Evolutionary conservation across 208 protist species (phyloP).

Genomic region (Jaenimonas drosophilae): DNA sequence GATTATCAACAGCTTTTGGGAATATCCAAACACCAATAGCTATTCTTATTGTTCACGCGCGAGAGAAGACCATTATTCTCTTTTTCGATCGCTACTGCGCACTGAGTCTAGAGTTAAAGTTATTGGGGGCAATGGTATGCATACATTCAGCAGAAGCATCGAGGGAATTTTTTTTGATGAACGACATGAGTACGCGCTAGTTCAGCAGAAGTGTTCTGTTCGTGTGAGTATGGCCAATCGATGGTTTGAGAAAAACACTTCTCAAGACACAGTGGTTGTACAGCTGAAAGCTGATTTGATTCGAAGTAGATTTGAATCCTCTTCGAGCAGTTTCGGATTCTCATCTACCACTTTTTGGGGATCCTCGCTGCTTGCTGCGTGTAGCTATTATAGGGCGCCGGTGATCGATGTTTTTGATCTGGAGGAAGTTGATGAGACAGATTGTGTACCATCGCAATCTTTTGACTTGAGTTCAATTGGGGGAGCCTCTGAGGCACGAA

Average conservation of each 20-base stretch:
- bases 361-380: constrained; percentile 26
- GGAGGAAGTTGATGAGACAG: constrained; percentile 59
- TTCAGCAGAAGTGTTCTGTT: background rate
- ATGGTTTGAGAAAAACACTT: background rate
- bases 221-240: background rate
- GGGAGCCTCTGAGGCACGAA: background rate
- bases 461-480: constrained; percentile 19
- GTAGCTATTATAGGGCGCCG: constrained; percentile 22
- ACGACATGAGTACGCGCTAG: background rate
- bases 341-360: constrained; percentile 38
- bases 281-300: background rate
- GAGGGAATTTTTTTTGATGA: background rate
- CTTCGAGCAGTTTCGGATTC: constrained; percentile 22
- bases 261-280: constrained; percentile 2
- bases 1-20: too few species aligned
- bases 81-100: too few species aligned
- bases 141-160: too few species aligned
- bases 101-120: too few species aligned
- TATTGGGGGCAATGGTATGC: too few species aligned
- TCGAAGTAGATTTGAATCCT: background rate
- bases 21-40: too few species aligned
- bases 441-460: constrained; percentile 26
- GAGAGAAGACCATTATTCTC: too few species aligned
- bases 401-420: constrained; percentile 68
- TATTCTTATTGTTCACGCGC: too few species aligned